Evolutionary conservation across 2,329 filamentous ascomycete genomes (phyloP), one percentile per base, ranked within the genome.

Genomic region (Phialophora tarda): DNA sequence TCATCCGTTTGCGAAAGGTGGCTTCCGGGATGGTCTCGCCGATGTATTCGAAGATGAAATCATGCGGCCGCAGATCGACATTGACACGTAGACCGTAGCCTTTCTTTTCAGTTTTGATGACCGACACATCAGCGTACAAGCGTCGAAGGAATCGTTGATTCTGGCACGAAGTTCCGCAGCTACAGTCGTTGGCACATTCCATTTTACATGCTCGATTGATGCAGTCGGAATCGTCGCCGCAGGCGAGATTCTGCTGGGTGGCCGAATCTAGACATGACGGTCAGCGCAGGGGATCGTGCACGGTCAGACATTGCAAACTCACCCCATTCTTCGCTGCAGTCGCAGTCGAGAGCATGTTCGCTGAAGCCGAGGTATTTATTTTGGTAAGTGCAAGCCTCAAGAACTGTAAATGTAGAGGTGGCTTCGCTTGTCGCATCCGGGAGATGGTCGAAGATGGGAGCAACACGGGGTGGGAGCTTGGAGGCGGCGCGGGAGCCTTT

Each of bases 151-250:
- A 98, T 67, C 95, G 90, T 78, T 97, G 93, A 76, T 99, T 99
- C 77, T 96, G 91, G 78, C 95, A 99, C 57, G 87, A 88, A 44
- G 87, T 82, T 62, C 93, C 93, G 78, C 95, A 99, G 75, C 92
- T 91, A 79, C 93, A 95, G 72, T 93, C 90, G 68, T 88, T 88
- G 41, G 91, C 85, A 77, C 95, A 99, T 81, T 99, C 95, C 87
- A 98, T 97, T 79, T 97, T 98, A 65, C 94, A 98, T 65, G 92
- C 91, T 74, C 95, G 91, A 79, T 99, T 99, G 83, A 99, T 99
- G 80, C 95, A 99, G 78, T 98, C 94, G 17, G 93, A 96, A 78
- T 97, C 92, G 74, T 97, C 93, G 71, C 92, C 94, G 78, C 95
- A 99, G 58, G 95, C 93, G 79, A 89, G 80, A 78, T 99, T 99